Base-by-base conservation (phyloP, 2,329 filamentous ascomycete species). In the Fonsecaea multimorphosa region DNA sequence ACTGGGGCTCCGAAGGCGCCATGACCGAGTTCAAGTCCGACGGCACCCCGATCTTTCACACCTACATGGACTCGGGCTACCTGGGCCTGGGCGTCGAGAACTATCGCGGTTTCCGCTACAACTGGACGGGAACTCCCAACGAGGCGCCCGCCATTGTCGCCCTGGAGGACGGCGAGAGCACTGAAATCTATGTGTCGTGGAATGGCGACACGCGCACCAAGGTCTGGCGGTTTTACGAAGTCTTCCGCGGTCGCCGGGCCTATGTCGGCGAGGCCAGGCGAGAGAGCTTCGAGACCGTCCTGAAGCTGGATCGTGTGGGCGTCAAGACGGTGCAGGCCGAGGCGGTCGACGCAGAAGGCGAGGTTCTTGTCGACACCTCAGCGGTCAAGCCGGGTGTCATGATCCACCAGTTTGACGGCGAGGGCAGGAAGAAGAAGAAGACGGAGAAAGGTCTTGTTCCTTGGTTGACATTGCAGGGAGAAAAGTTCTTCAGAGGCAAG, bases 1-100 rank as follows among this genome's bases (percentile, higher is more conserved):
- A 84, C 67, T 88, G 85, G 85, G 85, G 86, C 3, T 80, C 79
- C 0, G 78, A 80, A 19, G 82, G 82, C 0, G 81, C 80, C 2
- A 71, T 82, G 24, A 84, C 81, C 6, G 82, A 83, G 68, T 80
- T 71, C 24, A 63, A 58, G 29, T 27, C 55, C 24, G 64, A 66
- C 31, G 64, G 64, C 22, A 60, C 61, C 4, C 60, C 60, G 8
- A 62, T 66, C 63, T 68, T 79, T 63, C 78, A 80, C 58, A 73
- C 77, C 0, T 79, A 78, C 44, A 74, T 79, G 68, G 77, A 79
- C 61, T 75, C 75, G 19, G 76, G 73, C 12, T 55, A 61, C 51
- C 58, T 74, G 4, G 71, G 68, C 1, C 36, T 68, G 38, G 70
- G 73, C 1, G 76, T 78, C 0, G 68, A 79, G 68, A 80, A 77